These are phyloP conservation scores for Penicillium steckii DNA, from an alignment of 495 filamentous ascomycete species.

Conservation along the genomic window DNA sequence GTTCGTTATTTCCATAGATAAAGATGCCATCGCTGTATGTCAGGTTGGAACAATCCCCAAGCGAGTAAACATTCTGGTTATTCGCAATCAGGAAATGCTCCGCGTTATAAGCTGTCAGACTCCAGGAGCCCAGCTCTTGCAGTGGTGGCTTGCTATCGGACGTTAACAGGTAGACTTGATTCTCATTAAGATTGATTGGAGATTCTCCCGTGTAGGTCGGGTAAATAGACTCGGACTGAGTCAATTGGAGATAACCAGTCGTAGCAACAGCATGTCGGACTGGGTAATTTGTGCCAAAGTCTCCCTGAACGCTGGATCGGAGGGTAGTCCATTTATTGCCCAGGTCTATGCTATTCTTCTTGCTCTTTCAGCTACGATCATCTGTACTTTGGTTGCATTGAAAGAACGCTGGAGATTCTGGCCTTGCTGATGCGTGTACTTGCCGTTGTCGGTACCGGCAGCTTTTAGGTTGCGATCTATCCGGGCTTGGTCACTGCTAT, in stretches of 20 bases:
- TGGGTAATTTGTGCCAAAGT: neutral
- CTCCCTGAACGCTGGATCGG: neutral
- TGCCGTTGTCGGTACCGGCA: neutral
- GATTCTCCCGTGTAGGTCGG: neutral
- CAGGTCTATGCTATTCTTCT: neutral
- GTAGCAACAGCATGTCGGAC: neutral
- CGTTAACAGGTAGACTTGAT: constrained; percentile 22
- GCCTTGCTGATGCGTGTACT: neutral
- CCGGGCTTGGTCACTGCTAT: neutral
- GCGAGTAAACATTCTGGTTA: constrained; percentile 19
- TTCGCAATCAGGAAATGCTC: constrained; percentile 26
- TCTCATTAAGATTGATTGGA: neutral
- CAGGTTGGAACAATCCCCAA: constrained; percentile 31
- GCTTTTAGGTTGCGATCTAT: neutral
- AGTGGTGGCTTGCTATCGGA: constrained; percentile 32
- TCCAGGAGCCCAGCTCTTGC: constrained; percentile 30
- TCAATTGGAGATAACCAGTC: neutral
- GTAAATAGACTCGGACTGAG: neutral
- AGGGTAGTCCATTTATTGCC: neutral
- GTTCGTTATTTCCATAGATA: constrained; percentile 18
- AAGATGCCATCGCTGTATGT: constrained; percentile 28
- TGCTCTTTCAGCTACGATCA: neutral
- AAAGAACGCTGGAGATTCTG: neutral
- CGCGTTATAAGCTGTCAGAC: constrained; percentile 30
- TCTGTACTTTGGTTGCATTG: neutral